A percentile compares a stretch with the other conserved stretches of the same genome.
These are phyloP conservation scores for Trematosphaeria pertusa DNA, from an alignment of 2,329 filamentous ascomycete species.

Conservation along the genomic window DNA sequence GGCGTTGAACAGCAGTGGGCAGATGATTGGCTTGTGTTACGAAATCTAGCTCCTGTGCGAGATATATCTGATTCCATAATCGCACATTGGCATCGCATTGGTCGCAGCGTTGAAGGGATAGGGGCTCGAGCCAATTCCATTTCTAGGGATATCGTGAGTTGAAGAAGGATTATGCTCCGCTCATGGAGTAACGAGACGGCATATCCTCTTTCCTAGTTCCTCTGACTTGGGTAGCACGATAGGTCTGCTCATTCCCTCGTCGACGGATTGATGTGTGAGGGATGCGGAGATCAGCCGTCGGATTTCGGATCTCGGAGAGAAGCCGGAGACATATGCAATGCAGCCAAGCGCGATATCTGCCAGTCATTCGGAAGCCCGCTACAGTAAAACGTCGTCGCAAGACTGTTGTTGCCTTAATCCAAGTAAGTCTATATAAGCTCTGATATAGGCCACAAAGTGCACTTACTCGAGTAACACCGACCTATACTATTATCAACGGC, in stretches of 20 bases:
- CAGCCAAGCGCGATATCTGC: conserved; percentile 2
- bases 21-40: conserved; percentile 15
- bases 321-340: conserved; percentile 8
- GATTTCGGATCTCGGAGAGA: conserved; percentile 2
- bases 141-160: no score
- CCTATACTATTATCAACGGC: no score
- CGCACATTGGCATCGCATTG: no score
- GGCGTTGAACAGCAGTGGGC: conserved; percentile 2
- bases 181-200: no score
- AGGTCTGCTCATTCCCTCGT: neutral
- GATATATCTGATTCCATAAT: neutral
- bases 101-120: neutral
- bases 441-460: no score
- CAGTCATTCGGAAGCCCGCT: conserved; percentile 4
- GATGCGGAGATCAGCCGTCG: neutral
- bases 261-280: neutral
- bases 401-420: neutral
- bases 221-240: no score
- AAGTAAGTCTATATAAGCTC: conserved; percentile 3
- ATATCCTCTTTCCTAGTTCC: no score
- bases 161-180: no score
- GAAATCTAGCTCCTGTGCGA: conserved; percentile 6
- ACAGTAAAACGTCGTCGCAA: neutral
- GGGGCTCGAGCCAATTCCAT: no score
- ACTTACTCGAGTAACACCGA: no score